Base-by-base conservation (phyloP, 2,329 filamentous ascomycete species). In the Penicillium fuscoglaucum region DNA sequence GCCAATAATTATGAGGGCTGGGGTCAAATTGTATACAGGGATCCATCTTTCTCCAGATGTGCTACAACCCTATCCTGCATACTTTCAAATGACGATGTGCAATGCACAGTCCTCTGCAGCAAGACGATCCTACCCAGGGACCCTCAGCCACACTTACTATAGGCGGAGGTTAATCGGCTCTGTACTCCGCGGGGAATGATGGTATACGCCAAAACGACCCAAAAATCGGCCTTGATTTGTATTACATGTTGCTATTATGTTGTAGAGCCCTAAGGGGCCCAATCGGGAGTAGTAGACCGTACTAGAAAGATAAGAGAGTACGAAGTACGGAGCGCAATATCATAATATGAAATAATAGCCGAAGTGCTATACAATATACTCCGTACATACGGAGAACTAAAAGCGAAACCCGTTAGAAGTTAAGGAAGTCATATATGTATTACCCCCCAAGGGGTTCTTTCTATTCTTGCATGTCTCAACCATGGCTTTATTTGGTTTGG, bases 51-150 rank as follows among this genome's bases (percentile, higher is more conserved):
- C 48, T 47, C 47, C 54, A 58, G 33, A 51, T 31, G 33, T 57
- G 40, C 49, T 52, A 52, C 52, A 49, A n/a, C 49, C 35, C 44
- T 58, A 39, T 46, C 19, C 33, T 54, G 58, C 52, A 58, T 57
- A 29, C 28, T 28, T 43, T 33, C 21, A 33, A 57, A 61, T 64
- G 43, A 61, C 49, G 61, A 63, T 63, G 40, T 59, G 57, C 59
- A 57, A 59, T 63, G 62, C 59, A 63, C 55, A 55, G 61, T 59
- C 52, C 58, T 45, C 55, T 50, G 41, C 29, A 24, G 35, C 3
- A 17, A 52, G 58, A 43, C 45, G 43, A 62, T 46, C 43, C 29
- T 39, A 21, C 50, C 24, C 44, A 59, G 40, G 39, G 40, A 45
- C 47, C 21, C 10, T 47, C 59, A 61, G 53, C 53, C 57, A 59